These are phyloP conservation scores for Phytophthora pini DNA, from an alignment of 352 stramenopile species.

Conservation along the genomic window DNA sequence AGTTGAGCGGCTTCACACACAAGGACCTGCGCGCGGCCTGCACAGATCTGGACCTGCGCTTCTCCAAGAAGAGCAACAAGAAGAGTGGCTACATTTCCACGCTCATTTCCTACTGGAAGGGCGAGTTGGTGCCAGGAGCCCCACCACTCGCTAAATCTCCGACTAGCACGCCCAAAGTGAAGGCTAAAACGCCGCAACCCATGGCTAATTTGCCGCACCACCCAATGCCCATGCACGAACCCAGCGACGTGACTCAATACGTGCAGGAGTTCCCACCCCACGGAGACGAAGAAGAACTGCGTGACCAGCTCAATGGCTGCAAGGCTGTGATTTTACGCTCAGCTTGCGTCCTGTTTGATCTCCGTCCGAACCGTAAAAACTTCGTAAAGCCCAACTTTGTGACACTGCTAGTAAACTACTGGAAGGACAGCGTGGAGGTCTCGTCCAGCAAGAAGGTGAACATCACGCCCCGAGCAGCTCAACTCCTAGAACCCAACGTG, in stretches of 20 bases:
- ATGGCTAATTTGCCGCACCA: slow-evolving; percentile 13
- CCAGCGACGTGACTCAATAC: slow-evolving; percentile 14
- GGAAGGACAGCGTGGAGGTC: slow-evolving; percentile 11
- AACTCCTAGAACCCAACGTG: neutral
- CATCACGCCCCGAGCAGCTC: slow-evolving; percentile 2
- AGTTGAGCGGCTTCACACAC: slow-evolving; percentile 27
- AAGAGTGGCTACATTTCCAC: slow-evolving; percentile 22
- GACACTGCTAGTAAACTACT: slow-evolving; percentile 24
- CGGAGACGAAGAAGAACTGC: slow-evolving; percentile 19
- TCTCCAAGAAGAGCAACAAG: slow-evolving; percentile 20
- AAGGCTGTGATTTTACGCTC: slow-evolving; percentile 22
- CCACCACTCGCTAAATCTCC: neutral
- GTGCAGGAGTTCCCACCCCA: slow-evolving; percentile 23
- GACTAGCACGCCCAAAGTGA: too few species aligned
- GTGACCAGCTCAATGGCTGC: slow-evolving; percentile 17
- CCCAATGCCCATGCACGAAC: slow-evolving; percentile 16
- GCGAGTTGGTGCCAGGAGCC: neutral
- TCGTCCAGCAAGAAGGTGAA: neutral
- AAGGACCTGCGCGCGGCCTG: slow-evolving; percentile 25
- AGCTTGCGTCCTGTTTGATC: slow-evolving; percentile 24
- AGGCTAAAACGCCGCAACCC: neutral
- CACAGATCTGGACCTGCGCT: slow-evolving; percentile 2
- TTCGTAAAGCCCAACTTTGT: slow-evolving; percentile 25
- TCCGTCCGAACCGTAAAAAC: slow-evolving; percentile 24
- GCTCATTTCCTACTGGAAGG: slow-evolving; percentile 25